Conservation (phyloP, 2,329 filamentous ascomycete genomes). For the Fusarium sp. region DNA sequence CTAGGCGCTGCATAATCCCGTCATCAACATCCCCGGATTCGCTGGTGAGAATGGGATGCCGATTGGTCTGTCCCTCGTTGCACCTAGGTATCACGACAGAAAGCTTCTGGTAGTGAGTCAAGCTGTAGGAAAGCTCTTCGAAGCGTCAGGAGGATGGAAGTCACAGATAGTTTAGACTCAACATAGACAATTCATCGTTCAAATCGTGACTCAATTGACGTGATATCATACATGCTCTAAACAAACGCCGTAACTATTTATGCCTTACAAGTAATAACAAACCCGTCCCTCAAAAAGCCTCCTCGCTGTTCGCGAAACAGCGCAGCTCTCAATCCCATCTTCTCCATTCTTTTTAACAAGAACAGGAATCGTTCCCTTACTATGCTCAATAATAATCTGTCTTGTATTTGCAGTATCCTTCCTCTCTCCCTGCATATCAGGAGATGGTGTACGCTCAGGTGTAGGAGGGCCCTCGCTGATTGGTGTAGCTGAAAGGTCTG, state of each 20-base stretch:
- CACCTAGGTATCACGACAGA: conserved; percentile 18
- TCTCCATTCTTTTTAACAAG: conserved; percentile 5
- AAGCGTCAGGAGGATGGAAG: neutral
- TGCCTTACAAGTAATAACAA: conserved; percentile 34
- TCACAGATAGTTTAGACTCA: neutral
- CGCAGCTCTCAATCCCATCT: conserved; percentile 38
- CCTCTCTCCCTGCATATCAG: neutral
- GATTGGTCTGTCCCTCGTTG: conserved; percentile 25
- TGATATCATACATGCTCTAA: neutral
- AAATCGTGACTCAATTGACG: neutral
- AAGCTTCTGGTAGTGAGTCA: conserved; percentile 9
- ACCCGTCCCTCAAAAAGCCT: conserved; percentile 46
- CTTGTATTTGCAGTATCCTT: neutral
- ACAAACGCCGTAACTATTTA: neutral
- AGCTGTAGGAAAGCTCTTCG: neutral
- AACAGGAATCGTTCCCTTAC: conserved; percentile 40
- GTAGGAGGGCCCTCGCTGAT: conserved; percentile 2
- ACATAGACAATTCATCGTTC: too few relatives aligned
- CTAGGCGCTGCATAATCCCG: conserved; percentile 21
- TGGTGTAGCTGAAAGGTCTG: conserved; percentile 18
- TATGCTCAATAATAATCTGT: conserved; percentile 37
- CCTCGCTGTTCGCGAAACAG: conserved; percentile 44
- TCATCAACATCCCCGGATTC: conserved; percentile 31
- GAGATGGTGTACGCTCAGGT: conserved; percentile 29
- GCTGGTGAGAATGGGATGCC: conserved; percentile 25